Evolutionary conservation across 2,329 filamentous ascomycete genomes (phyloP).

Genomic region (Colletotrichum sp.): DNA sequence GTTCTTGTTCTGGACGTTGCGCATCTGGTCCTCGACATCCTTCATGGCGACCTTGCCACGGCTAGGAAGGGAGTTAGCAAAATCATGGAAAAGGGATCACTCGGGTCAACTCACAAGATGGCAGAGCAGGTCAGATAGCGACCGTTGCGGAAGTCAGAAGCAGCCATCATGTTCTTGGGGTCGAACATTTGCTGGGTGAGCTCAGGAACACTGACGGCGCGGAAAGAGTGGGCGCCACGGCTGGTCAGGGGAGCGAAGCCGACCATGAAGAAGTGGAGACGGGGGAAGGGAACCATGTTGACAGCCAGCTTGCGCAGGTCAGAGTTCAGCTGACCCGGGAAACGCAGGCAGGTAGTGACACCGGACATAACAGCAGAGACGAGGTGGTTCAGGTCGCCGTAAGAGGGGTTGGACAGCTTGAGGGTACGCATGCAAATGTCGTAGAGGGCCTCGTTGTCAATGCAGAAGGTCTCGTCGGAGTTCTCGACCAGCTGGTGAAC

Average conservation of each 20-base stretch:
- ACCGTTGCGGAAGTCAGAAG: slow-evolving; percentile 99
- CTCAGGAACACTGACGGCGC: slow-evolving; percentile 95
- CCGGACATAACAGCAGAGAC: slow-evolving; percentile 99
- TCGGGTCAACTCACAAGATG: slow-evolving; percentile 74
- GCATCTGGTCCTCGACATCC: slow-evolving; percentile 99
- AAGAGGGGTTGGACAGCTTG: slow-evolving; percentile 98
- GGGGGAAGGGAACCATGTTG: slow-evolving; percentile 99
- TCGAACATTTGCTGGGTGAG: slow-evolving; percentile 99
- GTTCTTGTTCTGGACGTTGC: slow-evolving; percentile 99
- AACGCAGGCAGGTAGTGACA: slow-evolving; percentile 97
- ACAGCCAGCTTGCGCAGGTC: slow-evolving; percentile 99
- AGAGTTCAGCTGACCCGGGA: slow-evolving; percentile 99
- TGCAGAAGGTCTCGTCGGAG: slow-evolving; percentile 99
- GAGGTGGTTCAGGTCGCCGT: slow-evolving; percentile 99
- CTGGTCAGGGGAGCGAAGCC: slow-evolving; percentile 98
- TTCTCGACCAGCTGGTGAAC: slow-evolving; percentile 99
- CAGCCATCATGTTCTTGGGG: slow-evolving; percentile 99
- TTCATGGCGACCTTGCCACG: slow-evolving; percentile 99
- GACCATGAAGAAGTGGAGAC: slow-evolving; percentile 99
- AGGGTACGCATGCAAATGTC: slow-evolving; percentile 99
- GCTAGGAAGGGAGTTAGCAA: slow-evolving; percentile 50
- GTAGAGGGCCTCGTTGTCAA: slow-evolving; percentile 99
- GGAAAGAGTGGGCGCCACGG: slow-evolving; percentile 85
- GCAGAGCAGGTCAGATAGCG: slow-evolving; percentile 99
- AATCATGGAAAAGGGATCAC: neutral